These are phyloP conservation scores for Globisporangium canariense DNA, from an alignment of 352 stramenopile genomes.

Conservation along the genomic window DNA sequence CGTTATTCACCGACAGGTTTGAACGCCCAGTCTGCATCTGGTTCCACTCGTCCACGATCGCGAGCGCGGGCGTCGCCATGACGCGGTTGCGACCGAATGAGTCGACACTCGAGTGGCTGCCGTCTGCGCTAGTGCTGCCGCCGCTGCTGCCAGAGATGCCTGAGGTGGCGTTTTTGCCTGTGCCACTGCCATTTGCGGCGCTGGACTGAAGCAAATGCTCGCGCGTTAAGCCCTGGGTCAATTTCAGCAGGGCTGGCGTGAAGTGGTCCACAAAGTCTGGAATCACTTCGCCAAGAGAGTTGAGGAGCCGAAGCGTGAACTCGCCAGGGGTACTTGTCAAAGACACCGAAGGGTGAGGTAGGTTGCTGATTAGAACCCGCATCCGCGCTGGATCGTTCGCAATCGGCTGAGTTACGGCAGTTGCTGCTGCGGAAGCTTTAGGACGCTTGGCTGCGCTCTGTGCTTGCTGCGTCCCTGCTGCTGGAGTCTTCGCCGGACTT, in stretches of 20 bases:
- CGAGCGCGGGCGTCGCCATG: slow-evolving; percentile 85
- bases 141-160: slow-evolving; percentile 11
- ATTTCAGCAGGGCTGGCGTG: slow-evolving; percentile 69
- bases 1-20: slow-evolving; percentile 77
- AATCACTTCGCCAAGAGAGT: slow-evolving; percentile 44
- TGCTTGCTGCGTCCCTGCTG: background rate
- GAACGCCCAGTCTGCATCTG: slow-evolving; percentile 68
- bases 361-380: slow-evolving; percentile 44
- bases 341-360: slow-evolving; percentile 37
- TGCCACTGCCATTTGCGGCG: slow-evolving; percentile 19
- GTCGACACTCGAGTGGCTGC: slow-evolving; percentile 44
- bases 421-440: slow-evolving; percentile 30
- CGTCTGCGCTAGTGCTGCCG: slow-evolving; percentile 32
- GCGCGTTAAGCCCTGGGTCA: slow-evolving; percentile 80
- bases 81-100: slow-evolving; percentile 80
- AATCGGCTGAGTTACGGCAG: slow-evolving; percentile 35
- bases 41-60: slow-evolving; percentile 82
- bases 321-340: slow-evolving; percentile 61
- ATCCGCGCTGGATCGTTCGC: slow-evolving; percentile 58
- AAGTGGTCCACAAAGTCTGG: slow-evolving; percentile 81
- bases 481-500: slow-evolving; percentile 3
- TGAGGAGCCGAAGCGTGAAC: slow-evolving; percentile 69
- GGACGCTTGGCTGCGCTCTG: slow-evolving; percentile 31
- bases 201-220: slow-evolving; percentile 74
- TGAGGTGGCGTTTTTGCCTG: background rate